phyloP scores from a whole-genome alignment of 2,329 filamentous ascomycete genomes.

The Apiospora koreana region DNA sequence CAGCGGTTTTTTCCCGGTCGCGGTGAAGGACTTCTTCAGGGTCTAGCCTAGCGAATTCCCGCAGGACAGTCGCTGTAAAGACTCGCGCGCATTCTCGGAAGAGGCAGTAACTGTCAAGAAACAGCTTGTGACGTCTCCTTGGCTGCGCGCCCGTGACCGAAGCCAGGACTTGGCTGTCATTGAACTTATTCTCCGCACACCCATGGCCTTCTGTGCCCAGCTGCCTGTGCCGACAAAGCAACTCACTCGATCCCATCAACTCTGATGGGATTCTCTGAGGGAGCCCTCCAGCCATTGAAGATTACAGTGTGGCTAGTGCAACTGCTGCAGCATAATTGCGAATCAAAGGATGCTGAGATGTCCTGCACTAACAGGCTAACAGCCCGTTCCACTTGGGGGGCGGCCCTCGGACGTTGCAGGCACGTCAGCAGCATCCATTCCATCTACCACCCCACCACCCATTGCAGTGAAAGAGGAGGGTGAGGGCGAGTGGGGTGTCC shows the following conservation, averaged over 20 bases:
- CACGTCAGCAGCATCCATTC: constrained; percentile 23
- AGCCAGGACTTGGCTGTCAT: not conserved
- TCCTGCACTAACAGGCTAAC: constrained; percentile 16
- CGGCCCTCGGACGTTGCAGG: constrained; percentile 24
- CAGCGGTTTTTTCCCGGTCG: not conserved
- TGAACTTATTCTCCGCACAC: constrained; percentile 5
- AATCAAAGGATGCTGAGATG: constrained; percentile 22
- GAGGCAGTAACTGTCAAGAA: constrained; percentile 5
- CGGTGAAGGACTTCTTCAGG: constrained; percentile 9
- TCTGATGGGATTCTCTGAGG: constrained; percentile 14
- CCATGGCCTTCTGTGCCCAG: not conserved
- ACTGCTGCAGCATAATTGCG: constrained; percentile 21
- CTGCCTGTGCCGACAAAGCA: not conserved
- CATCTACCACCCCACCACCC: not conserved
- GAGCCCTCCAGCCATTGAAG: constrained; percentile 17
- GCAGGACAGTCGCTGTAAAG: not conserved
- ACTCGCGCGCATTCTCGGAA: not conserved
- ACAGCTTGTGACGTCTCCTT: not conserved
- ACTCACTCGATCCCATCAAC: constrained; percentile 14
- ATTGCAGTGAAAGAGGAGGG: not conserved
- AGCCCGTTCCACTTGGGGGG: constrained; percentile 23
- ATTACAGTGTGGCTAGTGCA: constrained; percentile 25
- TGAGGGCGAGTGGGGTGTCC: constrained; percentile 7
- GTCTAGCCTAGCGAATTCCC: not conserved
- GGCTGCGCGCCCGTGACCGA: not conserved